phyloP scores from a whole-genome alignment of 1,284 basidiomycete species.

The Ceratobasidium sp. region DNA sequence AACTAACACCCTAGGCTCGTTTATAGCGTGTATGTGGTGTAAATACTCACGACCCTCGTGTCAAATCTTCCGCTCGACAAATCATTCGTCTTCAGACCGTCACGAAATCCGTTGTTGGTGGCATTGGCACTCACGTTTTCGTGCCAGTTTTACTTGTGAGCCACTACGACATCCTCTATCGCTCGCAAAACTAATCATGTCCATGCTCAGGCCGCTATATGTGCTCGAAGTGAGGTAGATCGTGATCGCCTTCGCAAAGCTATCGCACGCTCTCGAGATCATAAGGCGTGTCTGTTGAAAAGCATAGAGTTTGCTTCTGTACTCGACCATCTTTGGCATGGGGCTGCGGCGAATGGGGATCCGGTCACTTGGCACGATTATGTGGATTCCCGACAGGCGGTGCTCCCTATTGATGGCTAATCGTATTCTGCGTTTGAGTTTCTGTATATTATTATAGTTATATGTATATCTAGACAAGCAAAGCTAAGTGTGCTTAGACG shows the following conservation, averaged over 20 bases:
- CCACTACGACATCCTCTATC: not conserved
- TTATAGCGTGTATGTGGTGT: conserved; percentile 25
- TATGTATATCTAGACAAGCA: no score
- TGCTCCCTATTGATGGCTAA: no score
- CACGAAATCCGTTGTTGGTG: not conserved
- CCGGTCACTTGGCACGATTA: conserved; percentile 23
- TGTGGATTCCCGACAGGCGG: not conserved
- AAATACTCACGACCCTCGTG: conserved; percentile 12
- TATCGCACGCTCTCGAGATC: not conserved
- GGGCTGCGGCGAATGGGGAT: not conserved
- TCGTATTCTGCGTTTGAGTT: no score
- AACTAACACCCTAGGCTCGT: not conserved
- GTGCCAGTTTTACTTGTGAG: not conserved
- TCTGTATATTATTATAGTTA: no score
- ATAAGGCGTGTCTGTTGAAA: not conserved
- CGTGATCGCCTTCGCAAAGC: not conserved
- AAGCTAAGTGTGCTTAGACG: no score
- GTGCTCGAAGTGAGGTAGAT: conserved; percentile 7
- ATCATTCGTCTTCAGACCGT: not conserved
- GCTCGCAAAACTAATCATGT: not conserved
- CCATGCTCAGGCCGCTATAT: conserved; percentile 12
- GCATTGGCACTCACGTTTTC: not conserved
- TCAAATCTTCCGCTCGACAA: conserved; percentile 33
- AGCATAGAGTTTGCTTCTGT: conserved; percentile 1
- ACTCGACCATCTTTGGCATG: conserved; percentile 31